phyloP scores from a whole-genome alignment of 1,139 yeast genomes.

The Sugiyamaella paludigena region DNA sequence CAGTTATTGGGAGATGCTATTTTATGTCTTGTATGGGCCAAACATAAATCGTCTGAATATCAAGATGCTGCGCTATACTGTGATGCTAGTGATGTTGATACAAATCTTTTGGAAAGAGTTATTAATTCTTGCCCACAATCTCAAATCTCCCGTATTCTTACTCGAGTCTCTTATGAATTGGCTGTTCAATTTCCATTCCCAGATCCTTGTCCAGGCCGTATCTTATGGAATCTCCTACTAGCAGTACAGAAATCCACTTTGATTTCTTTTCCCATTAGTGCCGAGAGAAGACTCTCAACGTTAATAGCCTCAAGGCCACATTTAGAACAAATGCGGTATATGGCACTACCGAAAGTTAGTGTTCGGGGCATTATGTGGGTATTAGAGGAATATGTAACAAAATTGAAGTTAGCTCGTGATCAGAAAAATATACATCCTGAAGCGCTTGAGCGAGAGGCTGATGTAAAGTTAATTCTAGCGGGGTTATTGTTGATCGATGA shows the following conservation, averaged over 20 bases:
- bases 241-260: conserved; percentile 14
- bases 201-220: conserved; percentile 13
- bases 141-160: conserved; percentile 10
- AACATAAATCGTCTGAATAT: conserved; percentile 3
- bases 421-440: conserved; percentile 2
- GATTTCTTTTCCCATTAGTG: conserved; percentile 6
- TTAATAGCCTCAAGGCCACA: conserved; percentile 17
- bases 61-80: conserved; percentile 13
- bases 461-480: conserved; percentile 17
- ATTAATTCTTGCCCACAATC: conserved; percentile 13
- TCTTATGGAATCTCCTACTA: conserved; percentile 19
- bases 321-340: conserved; percentile 21
- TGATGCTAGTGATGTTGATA: conserved; percentile 12
- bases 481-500: conserved; percentile 18
- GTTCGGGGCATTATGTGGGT: conserved; percentile 13
- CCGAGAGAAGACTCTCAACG: conserved; percentile 14
- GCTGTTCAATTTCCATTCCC: conserved; percentile 5
- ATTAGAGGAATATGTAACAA: conserved; percentile 10
- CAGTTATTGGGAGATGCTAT: conserved; percentile 14
- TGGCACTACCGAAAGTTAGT: conserved; percentile 20
- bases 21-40: conserved; percentile 17
- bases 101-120: conserved; percentile 14
- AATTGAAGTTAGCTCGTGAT: conserved; percentile 1
- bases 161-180: conserved; percentile 5
- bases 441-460: conserved; percentile 16